Conservation (phyloP, 306 rosid genomes). For the Astragalus glycyphyllos region DNA sequence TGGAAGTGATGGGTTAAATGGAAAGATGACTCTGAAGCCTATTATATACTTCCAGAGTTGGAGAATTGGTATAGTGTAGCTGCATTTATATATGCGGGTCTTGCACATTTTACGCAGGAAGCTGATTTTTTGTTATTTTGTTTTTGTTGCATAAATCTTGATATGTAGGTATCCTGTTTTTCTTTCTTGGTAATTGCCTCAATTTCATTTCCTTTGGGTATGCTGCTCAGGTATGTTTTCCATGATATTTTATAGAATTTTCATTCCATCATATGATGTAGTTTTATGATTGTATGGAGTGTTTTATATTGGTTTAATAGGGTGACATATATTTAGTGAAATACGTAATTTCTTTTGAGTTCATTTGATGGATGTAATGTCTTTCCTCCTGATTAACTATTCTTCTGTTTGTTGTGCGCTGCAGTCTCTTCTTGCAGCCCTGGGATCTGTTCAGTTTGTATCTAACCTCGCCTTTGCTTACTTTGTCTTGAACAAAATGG, state of each 20-base stretch:
- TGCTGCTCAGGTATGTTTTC: conserved; percentile 88
- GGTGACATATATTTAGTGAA: background rate
- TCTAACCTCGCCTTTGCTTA: conserved; percentile 97
- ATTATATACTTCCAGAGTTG: conserved; percentile 81
- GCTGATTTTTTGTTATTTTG: conserved; percentile 31
- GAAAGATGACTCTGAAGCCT: conserved; percentile 75
- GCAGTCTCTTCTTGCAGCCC: conserved; percentile 99
- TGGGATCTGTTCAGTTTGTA: conserved; percentile 96
- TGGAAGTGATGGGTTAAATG: conserved; percentile 75
- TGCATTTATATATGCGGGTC: conserved; percentile 35
- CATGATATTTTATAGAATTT: conserved; percentile 16
- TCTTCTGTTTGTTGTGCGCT: conserved; percentile 56
- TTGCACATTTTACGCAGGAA: conserved; percentile 31
- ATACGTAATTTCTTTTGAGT: background rate
- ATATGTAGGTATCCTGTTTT: conserved; percentile 81
- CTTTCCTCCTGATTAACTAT: conserved; percentile 22
- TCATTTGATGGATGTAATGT: conserved; percentile 26
- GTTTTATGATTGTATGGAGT: conserved; percentile 23
- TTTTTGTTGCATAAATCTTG: conserved; percentile 31
- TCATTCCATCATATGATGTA: conserved; percentile 19
- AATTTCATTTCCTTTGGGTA: conserved; percentile 93
- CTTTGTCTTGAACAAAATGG: conserved; percentile 92
- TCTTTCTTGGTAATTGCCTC: conserved; percentile 87
- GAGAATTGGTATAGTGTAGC: conserved; percentile 78
- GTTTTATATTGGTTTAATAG: background rate